Conservation (phyloP, 2,329 filamentous ascomycete species). For the Xylaria sp. region DNA sequence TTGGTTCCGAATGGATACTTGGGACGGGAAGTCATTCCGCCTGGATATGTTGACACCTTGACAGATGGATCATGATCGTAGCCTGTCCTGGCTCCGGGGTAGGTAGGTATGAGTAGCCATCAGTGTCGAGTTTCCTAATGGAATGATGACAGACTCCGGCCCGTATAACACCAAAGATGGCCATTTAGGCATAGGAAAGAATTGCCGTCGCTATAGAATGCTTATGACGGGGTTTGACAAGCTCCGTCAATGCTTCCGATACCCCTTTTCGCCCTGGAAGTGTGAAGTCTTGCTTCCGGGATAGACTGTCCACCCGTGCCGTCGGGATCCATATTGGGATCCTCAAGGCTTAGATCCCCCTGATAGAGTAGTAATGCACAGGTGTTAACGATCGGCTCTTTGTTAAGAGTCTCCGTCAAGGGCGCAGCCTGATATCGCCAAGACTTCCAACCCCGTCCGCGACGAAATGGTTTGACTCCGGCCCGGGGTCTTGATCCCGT, state of each 20-base stretch:
- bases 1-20: slow-evolving; percentile 28
- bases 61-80: slow-evolving; percentile 7
- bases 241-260: slow-evolving; percentile 10
- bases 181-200: slow-evolving; percentile 9
- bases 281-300: slow-evolving; percentile 5
- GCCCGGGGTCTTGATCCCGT: slow-evolving; percentile 11
- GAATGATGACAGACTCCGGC: slow-evolving; percentile 26
- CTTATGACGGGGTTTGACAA: no score
- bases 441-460: slow-evolving; percentile 6
- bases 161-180: slow-evolving; percentile 21
- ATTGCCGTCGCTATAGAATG: no score
- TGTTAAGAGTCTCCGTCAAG: slow-evolving; percentile 4
- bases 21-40: slow-evolving; percentile 18
- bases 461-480: slow-evolving; percentile 5
- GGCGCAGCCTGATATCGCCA: slow-evolving; percentile 11
- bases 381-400: not conserved
- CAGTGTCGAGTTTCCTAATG: slow-evolving; percentile 22
- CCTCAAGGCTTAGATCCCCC: not conserved
- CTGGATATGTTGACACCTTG: slow-evolving; percentile 21
- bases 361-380: not conserved
- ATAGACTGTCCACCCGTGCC: not conserved
- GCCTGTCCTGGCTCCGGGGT: slow-evolving; percentile 4
- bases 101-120: slow-evolving; percentile 15
- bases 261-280: not conserved
- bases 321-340: not conserved